These are phyloP conservation scores for Dactylorhiza incarnata DNA, from an alignment of 106 monocot genomes.

Conservation along the genomic window DNA sequence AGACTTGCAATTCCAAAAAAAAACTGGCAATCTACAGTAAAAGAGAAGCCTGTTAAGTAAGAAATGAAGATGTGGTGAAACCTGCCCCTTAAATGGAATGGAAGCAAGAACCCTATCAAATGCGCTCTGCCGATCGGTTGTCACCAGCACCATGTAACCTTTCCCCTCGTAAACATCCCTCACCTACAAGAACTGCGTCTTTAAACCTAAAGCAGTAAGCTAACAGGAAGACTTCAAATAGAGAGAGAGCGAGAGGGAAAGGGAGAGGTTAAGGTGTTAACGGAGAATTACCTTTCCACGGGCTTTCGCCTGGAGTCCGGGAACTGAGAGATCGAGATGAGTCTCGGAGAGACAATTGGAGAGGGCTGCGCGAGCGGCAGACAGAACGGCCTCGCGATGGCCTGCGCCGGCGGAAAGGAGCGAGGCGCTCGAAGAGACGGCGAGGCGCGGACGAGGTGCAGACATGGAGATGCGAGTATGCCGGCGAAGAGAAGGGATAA, in stretches of 20 bases:
- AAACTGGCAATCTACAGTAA: neutral
- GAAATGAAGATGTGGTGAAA: slow-evolving; percentile 10
- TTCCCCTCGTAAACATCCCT: slow-evolving; percentile 85
- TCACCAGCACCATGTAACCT: slow-evolving; percentile 76
- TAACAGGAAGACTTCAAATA: neutral
- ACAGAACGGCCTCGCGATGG: slow-evolving; percentile 56
- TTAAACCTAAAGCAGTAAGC: neutral
- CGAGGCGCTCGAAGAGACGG: neutral
- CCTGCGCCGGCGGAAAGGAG: slow-evolving; percentile 24
- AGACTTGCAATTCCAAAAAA: neutral
- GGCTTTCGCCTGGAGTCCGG: slow-evolving; percentile 41
- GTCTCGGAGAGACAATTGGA: slow-evolving; percentile 79
- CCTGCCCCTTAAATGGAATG: slow-evolving; percentile 98
- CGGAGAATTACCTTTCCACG: slow-evolving; percentile 54
- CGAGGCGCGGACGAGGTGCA: neutral
- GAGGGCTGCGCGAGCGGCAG: slow-evolving; percentile 28
- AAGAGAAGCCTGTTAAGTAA: neutral
- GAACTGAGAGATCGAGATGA: slow-evolving; percentile 58
- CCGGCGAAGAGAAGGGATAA: slow-evolving; percentile 8
- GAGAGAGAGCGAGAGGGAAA: neutral
- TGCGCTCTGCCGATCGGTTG: slow-evolving; percentile 91
- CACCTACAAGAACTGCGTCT: slow-evolving; percentile 36
- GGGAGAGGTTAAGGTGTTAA: neutral
- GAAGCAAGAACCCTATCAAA: slow-evolving; percentile 93
- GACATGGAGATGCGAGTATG: slow-evolving; percentile 1